Conservation (phyloP, 805 yeast species). For the Candida montana region DNA sequence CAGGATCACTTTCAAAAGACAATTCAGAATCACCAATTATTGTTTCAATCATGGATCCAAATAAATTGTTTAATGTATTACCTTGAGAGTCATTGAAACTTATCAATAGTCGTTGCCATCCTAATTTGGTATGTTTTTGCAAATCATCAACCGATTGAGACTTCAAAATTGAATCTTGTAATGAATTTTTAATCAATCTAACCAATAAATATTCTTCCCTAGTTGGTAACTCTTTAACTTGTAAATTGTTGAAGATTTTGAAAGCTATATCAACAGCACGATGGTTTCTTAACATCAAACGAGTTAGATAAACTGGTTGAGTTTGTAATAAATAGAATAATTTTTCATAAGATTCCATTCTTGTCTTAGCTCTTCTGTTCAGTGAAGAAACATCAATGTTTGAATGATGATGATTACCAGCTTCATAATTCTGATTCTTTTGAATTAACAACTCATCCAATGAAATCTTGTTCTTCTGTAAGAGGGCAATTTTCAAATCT, state of each 20-base stretch:
- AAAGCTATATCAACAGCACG: conserved; percentile 25
- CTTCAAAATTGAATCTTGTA: conserved; percentile 32
- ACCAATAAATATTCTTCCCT: conserved; percentile 24
- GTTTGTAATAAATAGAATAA: conserved; percentile 81
- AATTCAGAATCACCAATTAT: conserved; percentile 33
- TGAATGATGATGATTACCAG: not conserved
- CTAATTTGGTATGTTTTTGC: conserved; percentile 16
- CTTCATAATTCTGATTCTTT: conserved; percentile 21
- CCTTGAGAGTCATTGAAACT: conserved; percentile 36
- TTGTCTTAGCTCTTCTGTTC: conserved; percentile 33
- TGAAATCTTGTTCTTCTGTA: conserved; percentile 75
- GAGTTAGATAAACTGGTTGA: conserved; percentile 65
- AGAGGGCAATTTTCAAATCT: conserved; percentile 69
- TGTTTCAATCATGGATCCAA: conserved; percentile 34
- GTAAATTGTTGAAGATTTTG: conserved; percentile 22
- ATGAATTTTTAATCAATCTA: conserved; percentile 21
- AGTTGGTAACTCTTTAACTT: conserved; percentile 23
- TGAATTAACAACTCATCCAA: conserved; percentile 58
- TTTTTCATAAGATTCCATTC: conserved; percentile 68
- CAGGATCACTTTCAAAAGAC: conserved; percentile 79
- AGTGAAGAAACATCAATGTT: conserved; percentile 24
- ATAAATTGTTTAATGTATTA: conserved; percentile 26
- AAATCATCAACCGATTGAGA: conserved; percentile 26
- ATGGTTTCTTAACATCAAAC: conserved; percentile 38
- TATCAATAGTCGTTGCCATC: conserved; percentile 41